Base-by-base conservation (phyloP, 768 basidiomycete genomes). In the Exsudoporus frostii region DNA sequence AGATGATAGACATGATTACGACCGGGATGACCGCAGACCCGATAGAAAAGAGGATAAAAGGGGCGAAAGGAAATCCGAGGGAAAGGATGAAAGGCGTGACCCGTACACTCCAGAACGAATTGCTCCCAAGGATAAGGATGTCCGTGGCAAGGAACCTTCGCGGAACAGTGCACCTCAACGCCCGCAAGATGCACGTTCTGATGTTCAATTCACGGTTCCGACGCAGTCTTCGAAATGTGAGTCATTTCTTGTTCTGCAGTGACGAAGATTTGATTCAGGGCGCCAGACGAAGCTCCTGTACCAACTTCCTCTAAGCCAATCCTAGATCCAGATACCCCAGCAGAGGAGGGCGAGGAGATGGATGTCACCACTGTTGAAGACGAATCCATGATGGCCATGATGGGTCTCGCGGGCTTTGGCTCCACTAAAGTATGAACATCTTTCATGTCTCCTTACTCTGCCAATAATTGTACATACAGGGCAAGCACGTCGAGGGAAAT, bases 331-430 rank as follows among this genome's bases (percentile, higher is more conserved):
- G 75, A 79, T 53, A 67, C 73, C 45, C 67, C 71, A 40, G 73
- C 71, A 14, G 84, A 85, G 53, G 80, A 74, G 22, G 74, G 70
- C 37, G 76, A 79, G 61, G 79, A 69, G 10, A 76, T 77, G 75
- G 77, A 77, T 17, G 75, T 73, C 27, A 80, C 78, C n/a, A 76
- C 76, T 52, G 85, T 82, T 14, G 89, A 88, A 37, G 88, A 90
- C 22, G 80, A 81, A 43, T 85, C 82, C 49, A 92, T 97, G 85
- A 90, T 88, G 81, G 82, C 86, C 34, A 79, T 83, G 77, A 96
- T 98, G 91, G 95, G 96, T 38, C 73, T 98, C 62, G 64, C 71
- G 42, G 90, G 92, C 10, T 98, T 98, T 66, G 92, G 89, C 10
- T 78, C 84, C 1, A 96, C 96, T 0, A 97, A 98, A 78, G 94